Base-by-base conservation (phyloP, 495 filamentous ascomycete species). In the Aspergillus wentii region DNA sequence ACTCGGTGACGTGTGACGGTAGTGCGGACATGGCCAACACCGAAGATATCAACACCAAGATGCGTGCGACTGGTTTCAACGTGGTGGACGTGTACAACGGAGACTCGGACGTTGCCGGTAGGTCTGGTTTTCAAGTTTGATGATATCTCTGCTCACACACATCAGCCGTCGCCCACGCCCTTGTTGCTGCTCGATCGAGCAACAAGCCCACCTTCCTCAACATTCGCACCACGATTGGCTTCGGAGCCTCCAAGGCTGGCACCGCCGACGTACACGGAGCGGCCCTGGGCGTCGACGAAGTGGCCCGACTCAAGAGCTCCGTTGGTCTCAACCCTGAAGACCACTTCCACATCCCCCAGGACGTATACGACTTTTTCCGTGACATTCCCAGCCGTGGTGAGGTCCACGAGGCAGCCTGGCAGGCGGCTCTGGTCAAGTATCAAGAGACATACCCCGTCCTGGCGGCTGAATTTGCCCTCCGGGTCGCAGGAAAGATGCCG, bases 121-220 rank as follows among this genome's bases (percentile, higher is more conserved):
- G n/a, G n/a, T n/a, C n/a, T n/a, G n/a, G n/a, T n/a, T n/a, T n/a
- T n/a, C n/a, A n/a, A n/a, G n/a, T n/a, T n/a, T n/a, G n/a, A n/a
- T n/a, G n/a, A n/a, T n/a, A n/a, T n/a, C n/a, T n/a, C n/a, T n/a
- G n/a, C n/a, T n/a, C n/a, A n/a, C n/a, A n/a, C n/a, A n/a, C n/a
- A n/a, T n/a, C n/a, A n/a, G n/a, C n/a, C 0, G 68, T 82, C 19
- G 69, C 76, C n/a, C 20, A 52, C 16, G 75, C 75, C 0, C 49
- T 80, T n/a, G 49, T 61, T 8, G 40, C 54, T 10, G 75, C 69
- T 17, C 66, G 64, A 3, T 60, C 51, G 3, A 65, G 49, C 15
- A 59, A 68, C 4, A 78, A 74, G 43, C 76, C 78, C 2, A 69
- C 68, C 3, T 78, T 82, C 37, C 74, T 82, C 46, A 79, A 79